Percentiles rank a stretch among this genome's conserved stretches.
Conservation (phyloP, 768 basidiomycete species). For the Obba rivulosa region DNA sequence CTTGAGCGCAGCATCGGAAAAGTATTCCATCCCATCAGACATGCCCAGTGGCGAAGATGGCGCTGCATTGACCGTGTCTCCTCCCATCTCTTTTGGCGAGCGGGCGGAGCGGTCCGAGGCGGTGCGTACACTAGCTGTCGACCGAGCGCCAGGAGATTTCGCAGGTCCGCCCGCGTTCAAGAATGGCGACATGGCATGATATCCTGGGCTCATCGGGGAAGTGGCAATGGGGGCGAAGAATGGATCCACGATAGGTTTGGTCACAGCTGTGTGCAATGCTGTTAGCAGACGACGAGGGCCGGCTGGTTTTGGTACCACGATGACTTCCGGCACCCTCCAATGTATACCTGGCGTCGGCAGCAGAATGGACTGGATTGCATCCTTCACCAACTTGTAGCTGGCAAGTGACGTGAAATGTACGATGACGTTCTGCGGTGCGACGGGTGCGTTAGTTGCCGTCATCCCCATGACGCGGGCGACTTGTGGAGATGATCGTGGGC, state of each 20-base stretch:
- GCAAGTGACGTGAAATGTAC: conserved; percentile 89
- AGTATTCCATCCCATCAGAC: conserved; percentile 74
- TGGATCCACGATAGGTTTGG: conserved; percentile 83
- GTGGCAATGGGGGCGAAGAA: conserved; percentile 95
- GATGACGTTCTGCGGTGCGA: conserved; percentile 45
- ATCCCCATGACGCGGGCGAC: conserved; percentile 53
- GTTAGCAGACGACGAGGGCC: conserved; percentile 92
- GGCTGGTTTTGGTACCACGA: conserved; percentile 96
- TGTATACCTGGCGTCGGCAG: conserved; percentile 38
- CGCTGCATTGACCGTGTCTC: conserved; percentile 34
- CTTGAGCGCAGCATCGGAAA: conserved; percentile 57
- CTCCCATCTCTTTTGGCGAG: conserved; percentile 40
- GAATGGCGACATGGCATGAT: conserved; percentile 42
- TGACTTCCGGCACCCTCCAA: conserved; percentile 72
- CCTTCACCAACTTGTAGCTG: conserved; percentile 86
- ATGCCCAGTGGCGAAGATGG: conserved; percentile 71
- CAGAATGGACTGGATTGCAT: conserved; percentile 70
- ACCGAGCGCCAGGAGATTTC: conserved; percentile 41
- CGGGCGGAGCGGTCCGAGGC: conserved; percentile 58
- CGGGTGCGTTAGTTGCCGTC: conserved; percentile 23
- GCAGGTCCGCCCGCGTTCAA: conserved; percentile 29
- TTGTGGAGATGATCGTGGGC: conserved; percentile 78
- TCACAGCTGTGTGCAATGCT: conserved; percentile 85
- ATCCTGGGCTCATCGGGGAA: conserved; percentile 75
- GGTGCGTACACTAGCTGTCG: conserved; percentile 43